Conservation (phyloP, 305 asterid genomes). For the Fraxinus velutina region DNA sequence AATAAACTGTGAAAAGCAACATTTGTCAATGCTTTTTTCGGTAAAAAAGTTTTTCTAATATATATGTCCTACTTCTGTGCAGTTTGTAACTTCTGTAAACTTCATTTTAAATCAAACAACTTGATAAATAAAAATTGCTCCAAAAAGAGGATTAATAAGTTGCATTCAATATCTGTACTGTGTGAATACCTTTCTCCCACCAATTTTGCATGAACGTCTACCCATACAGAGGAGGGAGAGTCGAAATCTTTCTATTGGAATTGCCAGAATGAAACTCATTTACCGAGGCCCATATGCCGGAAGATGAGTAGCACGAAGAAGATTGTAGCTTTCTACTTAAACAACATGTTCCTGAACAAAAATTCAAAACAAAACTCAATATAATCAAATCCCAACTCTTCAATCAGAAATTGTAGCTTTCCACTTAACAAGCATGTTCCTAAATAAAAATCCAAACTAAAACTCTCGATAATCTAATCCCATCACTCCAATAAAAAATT, state of each 20-base stretch:
- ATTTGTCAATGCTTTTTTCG: not conserved
- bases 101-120: constrained; percentile 1
- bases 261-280: constrained; percentile 36
- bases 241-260: constrained; percentile 52
- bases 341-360: constrained; percentile 34
- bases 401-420: not conserved
- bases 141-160: not conserved
- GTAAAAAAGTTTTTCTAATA: not conserved
- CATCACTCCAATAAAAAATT: not conserved
- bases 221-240: constrained; percentile 78
- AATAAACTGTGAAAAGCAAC: not conserved
- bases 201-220: constrained; percentile 83
- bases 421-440: not conserved
- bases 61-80: not conserved
- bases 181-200: constrained; percentile 72
- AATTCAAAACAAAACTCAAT: constrained; percentile 15
- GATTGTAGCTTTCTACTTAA: constrained; percentile 40
- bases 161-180: not conserved
- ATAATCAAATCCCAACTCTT: not conserved
- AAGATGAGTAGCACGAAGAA: constrained; percentile 41
- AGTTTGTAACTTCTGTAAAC: constrained; percentile 5
- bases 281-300: constrained; percentile 36
- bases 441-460: not conserved
- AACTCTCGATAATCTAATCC: not conserved
- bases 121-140: not conserved